Percentiles rank a stretch among this genome's conserved stretches.
Evolutionary conservation across 108 stramenopile species (phyloP).

Genomic region (Parietichytrium sp.): DNA sequence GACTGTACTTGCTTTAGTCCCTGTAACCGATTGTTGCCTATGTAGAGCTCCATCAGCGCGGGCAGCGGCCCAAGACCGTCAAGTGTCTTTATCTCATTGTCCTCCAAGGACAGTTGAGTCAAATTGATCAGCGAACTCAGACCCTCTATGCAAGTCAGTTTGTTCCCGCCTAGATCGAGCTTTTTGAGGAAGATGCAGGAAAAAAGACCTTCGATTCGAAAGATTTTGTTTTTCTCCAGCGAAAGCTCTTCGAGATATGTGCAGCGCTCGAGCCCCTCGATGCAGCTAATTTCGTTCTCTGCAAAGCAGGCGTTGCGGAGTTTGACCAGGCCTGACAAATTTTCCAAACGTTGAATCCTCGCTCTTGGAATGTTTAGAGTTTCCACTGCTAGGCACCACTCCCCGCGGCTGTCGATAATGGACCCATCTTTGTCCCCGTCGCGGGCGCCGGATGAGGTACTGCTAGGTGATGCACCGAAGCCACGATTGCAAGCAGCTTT

Average conservation of each 20-base stretch:
- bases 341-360: background rate
- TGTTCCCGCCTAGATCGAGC: constrained; percentile 55
- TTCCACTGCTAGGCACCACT: no score
- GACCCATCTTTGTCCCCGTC: no score
- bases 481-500: no score
- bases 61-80: constrained; percentile 25
- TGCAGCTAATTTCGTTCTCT: background rate
- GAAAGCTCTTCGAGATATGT: constrained; percentile 2
- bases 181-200: constrained; percentile 30
- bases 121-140: constrained; percentile 43
- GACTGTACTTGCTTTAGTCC: constrained; percentile 41
- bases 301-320: background rate
- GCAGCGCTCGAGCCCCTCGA: background rate
- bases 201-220: constrained; percentile 2
- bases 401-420: no score
- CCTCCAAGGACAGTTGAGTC: constrained; percentile 52
- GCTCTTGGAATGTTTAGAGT: background rate
- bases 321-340: background rate
- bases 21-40: constrained; percentile 51
- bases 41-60: constrained; percentile 56
- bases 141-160: constrained; percentile 46
- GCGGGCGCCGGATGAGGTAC: no score
- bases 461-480: no score
- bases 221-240: constrained; percentile 12
- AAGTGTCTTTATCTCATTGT: constrained; percentile 44